Evolutionary conservation across 2,329 filamentous ascomycete species (phyloP).

Genomic region (Pseudophaeomoniella oleicola): DNA sequence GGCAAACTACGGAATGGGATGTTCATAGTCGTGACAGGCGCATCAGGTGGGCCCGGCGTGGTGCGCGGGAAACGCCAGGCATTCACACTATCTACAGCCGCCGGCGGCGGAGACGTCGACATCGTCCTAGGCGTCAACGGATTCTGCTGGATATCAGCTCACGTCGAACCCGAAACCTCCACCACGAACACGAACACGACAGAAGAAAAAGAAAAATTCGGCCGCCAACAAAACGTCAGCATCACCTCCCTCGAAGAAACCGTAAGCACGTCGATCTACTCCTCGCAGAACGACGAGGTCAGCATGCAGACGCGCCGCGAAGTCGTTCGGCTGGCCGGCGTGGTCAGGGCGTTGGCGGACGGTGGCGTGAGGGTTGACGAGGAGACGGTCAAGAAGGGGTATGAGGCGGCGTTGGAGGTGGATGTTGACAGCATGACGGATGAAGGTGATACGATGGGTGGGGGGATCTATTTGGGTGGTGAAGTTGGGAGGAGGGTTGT

Average conservation of each 20-base stretch:
- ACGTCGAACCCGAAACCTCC: slow-evolving; percentile 46
- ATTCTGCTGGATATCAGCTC: slow-evolving; percentile 89
- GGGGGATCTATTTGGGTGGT: background rate
- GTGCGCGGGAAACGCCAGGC: slow-evolving; percentile 73
- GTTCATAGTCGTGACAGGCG: slow-evolving; percentile 68
- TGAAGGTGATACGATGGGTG: slow-evolving; percentile 18
- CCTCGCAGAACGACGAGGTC: slow-evolving; percentile 85
- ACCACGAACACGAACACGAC: slow-evolving; percentile 10
- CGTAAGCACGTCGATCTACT: slow-evolving; percentile 76
- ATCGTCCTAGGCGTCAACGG: slow-evolving; percentile 90
- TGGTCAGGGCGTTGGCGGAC: slow-evolving; percentile 71
- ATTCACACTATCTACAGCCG: slow-evolving; percentile 51
- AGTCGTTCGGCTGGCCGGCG: slow-evolving; percentile 69
- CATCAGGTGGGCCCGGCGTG: slow-evolving; percentile 63
- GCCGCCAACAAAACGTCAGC: slow-evolving; percentile 30
- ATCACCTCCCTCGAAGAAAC: slow-evolving; percentile 82
- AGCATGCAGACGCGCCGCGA: slow-evolving; percentile 63
- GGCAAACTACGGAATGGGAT: slow-evolving; percentile 90
- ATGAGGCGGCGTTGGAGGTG: slow-evolving; percentile 66
- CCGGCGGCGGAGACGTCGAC: slow-evolving; percentile 49
- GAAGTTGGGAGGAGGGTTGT: background rate
- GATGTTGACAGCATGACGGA: slow-evolving; percentile 26
- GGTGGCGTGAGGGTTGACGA: slow-evolving; percentile 77
- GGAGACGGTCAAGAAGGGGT: slow-evolving; percentile 69
- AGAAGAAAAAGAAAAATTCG: slow-evolving; percentile 30